Base-by-base conservation (phyloP, 768 basidiomycete species). In the Trametes maxima region DNA sequence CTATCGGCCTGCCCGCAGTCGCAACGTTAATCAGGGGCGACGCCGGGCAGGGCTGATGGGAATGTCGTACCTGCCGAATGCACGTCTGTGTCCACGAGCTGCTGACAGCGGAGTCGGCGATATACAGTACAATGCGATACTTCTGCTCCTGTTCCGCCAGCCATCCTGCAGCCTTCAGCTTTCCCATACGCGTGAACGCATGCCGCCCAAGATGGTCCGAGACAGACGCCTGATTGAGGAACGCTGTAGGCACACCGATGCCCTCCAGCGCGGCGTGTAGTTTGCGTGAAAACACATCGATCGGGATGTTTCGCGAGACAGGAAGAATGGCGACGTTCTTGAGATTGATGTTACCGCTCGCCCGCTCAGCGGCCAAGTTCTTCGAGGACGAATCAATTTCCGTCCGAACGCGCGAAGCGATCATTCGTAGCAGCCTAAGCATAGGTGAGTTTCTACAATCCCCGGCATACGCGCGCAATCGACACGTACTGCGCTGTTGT, bases 61-160 rank as follows among this genome's bases (percentile, higher is more conserved):
- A 39, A 17, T n/a, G 12, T 53, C 81, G 48, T 58, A 90, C 92
- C 81, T 98, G 96, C 24, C 94, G 85, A 63, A 99, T 95, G 72
- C 95, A 98, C 0, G 95, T 98, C 74, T 98, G 91, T 33, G 96
- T 98, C 97, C 97, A 99, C 19, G 94, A 90, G 60, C 93, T 95
- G 58, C 86, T 92, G 37, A 96, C 94, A 0, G 95, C 88, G 0
- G 96, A 94, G 74, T 99, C 95, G 7, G 92, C 96, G 35, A 99
- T 94, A 70, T 98, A 98, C 16, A 99, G 82, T 0, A 98, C 95
- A 2, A 87, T 97, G 28, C 94, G 84, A 70, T 90, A 97, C 69
- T 92, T 85, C 76, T 98, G 93, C 72, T 98, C 95, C 71, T 90
- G 89, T 73, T 98, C 95, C 16, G 96, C 94, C 7, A 99, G 79